Conservation (phyloP, 2,329 filamentous ascomycete genomes). For the Onygena corvina region DNA sequence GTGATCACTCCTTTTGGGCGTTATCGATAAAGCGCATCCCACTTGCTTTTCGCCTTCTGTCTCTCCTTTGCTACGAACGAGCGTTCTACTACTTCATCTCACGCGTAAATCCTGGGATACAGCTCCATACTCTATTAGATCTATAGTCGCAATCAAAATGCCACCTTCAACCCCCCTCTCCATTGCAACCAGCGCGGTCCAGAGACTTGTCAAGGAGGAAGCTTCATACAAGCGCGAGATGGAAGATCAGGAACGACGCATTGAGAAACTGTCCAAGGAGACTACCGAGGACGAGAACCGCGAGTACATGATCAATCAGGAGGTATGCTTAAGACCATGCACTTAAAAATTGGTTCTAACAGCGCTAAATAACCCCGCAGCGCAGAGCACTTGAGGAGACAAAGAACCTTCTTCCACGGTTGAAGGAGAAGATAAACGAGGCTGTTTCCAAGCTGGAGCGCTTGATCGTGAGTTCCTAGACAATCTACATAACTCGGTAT, state of each 20-base stretch:
- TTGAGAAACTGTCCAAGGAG: conserved; percentile 56
- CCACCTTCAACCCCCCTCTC: conserved; percentile 61
- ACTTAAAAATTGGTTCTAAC: background rate
- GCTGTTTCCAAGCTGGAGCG: conserved; percentile 63
- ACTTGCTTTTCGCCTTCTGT: background rate
- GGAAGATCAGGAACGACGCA: conserved; percentile 57
- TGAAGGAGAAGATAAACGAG: conserved; percentile 58
- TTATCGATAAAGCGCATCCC: conserved; percentile 1
- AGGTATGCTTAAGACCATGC: conserved; percentile 45
- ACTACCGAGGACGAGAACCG: conserved; percentile 59
- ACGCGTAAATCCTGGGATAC: no score
- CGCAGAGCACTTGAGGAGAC: conserved; percentile 76
- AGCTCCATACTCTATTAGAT: no score
- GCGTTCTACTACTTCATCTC: no score
- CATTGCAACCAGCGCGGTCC: conserved; percentile 68
- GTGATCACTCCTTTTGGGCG: background rate
- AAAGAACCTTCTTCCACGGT: conserved; percentile 61
- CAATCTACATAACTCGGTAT: background rate
- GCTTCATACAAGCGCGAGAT: conserved; percentile 80
- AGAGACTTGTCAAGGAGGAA: conserved; percentile 84
- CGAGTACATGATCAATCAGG: conserved; percentile 69
- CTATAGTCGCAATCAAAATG: conserved; percentile 41
- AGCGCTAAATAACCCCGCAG: conserved; percentile 38
- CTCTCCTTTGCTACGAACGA: background rate
- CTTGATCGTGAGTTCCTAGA: conserved; percentile 50